Evolutionary conservation across 2,329 filamentous ascomycete species (phyloP).

Genomic region (Balansia obtecta): DNA sequence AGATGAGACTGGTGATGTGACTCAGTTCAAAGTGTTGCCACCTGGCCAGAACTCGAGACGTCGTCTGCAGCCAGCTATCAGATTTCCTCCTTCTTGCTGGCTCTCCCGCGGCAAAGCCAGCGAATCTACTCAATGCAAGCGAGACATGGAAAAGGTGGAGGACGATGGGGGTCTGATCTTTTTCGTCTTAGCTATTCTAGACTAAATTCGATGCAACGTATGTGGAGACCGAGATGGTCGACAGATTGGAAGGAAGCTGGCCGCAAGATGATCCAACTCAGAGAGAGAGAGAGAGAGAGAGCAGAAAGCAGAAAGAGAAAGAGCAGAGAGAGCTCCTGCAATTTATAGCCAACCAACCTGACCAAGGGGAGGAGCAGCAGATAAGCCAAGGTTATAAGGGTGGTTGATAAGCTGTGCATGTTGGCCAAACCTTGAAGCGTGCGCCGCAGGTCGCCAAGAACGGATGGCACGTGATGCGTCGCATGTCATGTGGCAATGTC

Average conservation of each 20-base stretch:
- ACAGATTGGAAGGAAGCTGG: neutral
- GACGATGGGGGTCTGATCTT: neutral
- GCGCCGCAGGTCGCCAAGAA: conserved; percentile 1
- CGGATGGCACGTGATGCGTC: neutral
- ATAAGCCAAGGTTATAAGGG: neutral
- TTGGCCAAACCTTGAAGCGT: neutral
- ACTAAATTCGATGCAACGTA: neutral
- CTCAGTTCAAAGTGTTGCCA: neutral
- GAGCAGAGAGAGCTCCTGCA: neutral
- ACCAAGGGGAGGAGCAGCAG: neutral
- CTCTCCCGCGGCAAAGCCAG: conserved; percentile 2
- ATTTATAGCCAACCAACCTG: neutral
- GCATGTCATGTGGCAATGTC: conserved; percentile 6
- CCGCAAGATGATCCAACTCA: neutral
- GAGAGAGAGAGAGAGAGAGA: no score
- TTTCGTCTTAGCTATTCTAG: neutral
- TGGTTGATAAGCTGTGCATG: neutral
- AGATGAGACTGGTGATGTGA: neutral
- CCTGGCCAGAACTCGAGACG: no score
- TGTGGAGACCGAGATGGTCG: neutral
- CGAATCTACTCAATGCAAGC: neutral
- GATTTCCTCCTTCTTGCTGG: neutral
- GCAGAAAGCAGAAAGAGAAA: no score
- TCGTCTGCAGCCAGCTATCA: neutral
- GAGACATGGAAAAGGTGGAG: conserved; percentile 1